These are phyloP conservation scores for Xylaria multiplex DNA, from an alignment of 2,329 filamentous ascomycete species.

Conservation along the genomic window DNA sequence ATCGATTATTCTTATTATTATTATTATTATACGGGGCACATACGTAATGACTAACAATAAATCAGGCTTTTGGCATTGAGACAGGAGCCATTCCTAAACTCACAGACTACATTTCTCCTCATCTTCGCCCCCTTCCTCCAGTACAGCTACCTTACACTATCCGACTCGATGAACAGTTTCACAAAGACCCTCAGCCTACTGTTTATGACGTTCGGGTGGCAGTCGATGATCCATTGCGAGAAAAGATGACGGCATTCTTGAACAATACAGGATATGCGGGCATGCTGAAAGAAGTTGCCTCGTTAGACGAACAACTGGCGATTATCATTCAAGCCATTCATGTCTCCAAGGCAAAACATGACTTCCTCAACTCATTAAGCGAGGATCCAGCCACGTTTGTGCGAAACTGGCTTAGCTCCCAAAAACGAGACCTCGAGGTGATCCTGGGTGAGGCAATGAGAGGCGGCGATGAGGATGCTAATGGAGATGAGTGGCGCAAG, in stretches of 20 bases:
- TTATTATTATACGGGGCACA: conserved; percentile 5
- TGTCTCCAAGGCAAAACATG: conserved; percentile 88
- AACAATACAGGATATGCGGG: conserved; percentile 75
- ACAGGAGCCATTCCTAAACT: conserved; percentile 89
- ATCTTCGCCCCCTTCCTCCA: conserved; percentile 82
- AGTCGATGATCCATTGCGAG: conserved; percentile 82
- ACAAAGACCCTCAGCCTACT: conserved; percentile 78
- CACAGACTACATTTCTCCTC: conserved; percentile 79
- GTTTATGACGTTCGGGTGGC: conserved; percentile 90
- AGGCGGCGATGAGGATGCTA: conserved; percentile 67
- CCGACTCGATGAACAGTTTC: conserved; percentile 86
- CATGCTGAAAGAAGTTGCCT: conserved; percentile 78
- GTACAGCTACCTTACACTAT: conserved; percentile 91
- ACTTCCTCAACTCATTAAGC: conserved; percentile 82
- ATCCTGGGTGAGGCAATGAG: conserved; percentile 83
- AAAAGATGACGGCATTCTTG: conserved; percentile 71
- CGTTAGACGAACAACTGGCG: conserved; percentile 86
- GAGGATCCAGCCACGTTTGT: conserved; percentile 87
- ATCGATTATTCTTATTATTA: conserved; percentile 1
- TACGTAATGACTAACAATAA: conserved; percentile 42
- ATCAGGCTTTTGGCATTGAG: conserved; percentile 74
- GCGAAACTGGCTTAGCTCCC: conserved; percentile 86
- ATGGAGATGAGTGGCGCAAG: conserved; percentile 75
- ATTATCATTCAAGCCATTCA: conserved; percentile 83
- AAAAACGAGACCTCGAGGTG: conserved; percentile 89